Evolutionary conservation across 2,329 filamentous ascomycete genomes (phyloP).

Genomic region (Geoglossum cookeanum): DNA sequence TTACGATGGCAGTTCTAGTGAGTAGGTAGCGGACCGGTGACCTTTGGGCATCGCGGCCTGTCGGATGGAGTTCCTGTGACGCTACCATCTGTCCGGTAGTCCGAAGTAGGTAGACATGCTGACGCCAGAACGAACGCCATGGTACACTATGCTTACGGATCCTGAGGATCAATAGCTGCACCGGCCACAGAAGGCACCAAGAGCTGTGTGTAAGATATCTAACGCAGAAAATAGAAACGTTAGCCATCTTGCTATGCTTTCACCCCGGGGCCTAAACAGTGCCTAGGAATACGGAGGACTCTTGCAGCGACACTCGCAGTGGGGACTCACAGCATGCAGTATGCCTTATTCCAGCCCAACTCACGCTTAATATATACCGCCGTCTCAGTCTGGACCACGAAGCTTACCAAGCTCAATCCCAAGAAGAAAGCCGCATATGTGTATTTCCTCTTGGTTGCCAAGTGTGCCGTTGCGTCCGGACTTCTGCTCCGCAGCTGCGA

Average conservation of each 20-base stretch:
- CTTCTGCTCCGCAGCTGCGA: slow-evolving; percentile 16
- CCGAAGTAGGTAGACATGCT: slow-evolving; percentile 42
- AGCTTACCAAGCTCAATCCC: slow-evolving; percentile 62
- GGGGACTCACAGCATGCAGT: slow-evolving; percentile 72
- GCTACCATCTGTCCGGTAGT: slow-evolving; percentile 72
- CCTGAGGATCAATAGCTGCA: slow-evolving; percentile 62
- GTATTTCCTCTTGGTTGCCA: slow-evolving; percentile 59
- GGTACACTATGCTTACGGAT: slow-evolving; percentile 59
- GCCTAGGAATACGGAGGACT: not conserved
- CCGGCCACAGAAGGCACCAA: slow-evolving; percentile 77
- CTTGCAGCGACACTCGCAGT: not conserved
- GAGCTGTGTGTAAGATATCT: slow-evolving; percentile 84
- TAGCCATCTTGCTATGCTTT: not conserved
- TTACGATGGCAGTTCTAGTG: slow-evolving; percentile 62
- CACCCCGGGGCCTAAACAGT: not conserved
- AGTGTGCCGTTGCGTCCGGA: slow-evolving; percentile 17
- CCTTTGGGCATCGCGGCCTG: slow-evolving; percentile 24
- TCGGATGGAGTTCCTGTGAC: slow-evolving; percentile 51
- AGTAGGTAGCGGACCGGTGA: slow-evolving; percentile 55
- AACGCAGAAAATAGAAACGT: slow-evolving; percentile 1
- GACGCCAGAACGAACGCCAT: slow-evolving; percentile 72
- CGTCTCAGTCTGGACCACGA: slow-evolving; percentile 88
- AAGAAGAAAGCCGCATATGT: slow-evolving; percentile 74
- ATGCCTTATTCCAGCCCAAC: slow-evolving; percentile 92
- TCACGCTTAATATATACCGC: slow-evolving; percentile 88